Conservation (phyloP, 1,139 yeast species). For the Kurtzmaniella quercitrusa region DNA sequence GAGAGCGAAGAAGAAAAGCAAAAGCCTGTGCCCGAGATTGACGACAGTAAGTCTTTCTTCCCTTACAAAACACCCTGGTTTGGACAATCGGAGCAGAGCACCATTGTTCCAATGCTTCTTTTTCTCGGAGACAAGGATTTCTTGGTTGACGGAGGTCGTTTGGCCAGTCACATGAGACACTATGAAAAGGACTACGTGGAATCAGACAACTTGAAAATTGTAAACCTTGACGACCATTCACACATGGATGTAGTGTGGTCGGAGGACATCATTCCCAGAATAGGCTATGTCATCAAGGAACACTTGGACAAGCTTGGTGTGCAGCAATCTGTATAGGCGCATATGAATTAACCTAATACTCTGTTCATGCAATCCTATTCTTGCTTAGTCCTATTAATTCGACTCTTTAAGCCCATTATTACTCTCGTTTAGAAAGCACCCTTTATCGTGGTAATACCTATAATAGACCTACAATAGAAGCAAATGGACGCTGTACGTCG, state of each 20-base stretch:
- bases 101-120: constrained; percentile 49
- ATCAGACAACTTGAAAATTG: constrained; percentile 33
- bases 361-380: too few relatives aligned
- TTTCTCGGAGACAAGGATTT: constrained; percentile 62
- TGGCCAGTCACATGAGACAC: constrained; percentile 47
- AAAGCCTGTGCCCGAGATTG: constrained; percentile 11
- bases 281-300: constrained; percentile 20
- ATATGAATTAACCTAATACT: too few relatives aligned
- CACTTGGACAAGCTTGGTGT: not conserved
- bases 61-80: constrained; percentile 57
- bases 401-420: too few relatives aligned
- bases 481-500: too few relatives aligned
- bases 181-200: constrained; percentile 43
- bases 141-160: constrained; percentile 61
- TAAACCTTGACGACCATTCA: constrained; percentile 42
- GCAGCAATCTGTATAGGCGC: not conserved
- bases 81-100: constrained; percentile 23
- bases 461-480: too few relatives aligned
- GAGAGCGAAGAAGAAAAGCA: not conserved
- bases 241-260: constrained; percentile 59
- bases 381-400: too few relatives aligned
- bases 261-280: constrained; percentile 37
- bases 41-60: constrained; percentile 52
- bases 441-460: too few relatives aligned
- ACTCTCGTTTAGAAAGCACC: too few relatives aligned